These are phyloP conservation scores for Tulasnella sp. DNA, from an alignment of 768 basidiomycete genomes.

Conservation along the genomic window DNA sequence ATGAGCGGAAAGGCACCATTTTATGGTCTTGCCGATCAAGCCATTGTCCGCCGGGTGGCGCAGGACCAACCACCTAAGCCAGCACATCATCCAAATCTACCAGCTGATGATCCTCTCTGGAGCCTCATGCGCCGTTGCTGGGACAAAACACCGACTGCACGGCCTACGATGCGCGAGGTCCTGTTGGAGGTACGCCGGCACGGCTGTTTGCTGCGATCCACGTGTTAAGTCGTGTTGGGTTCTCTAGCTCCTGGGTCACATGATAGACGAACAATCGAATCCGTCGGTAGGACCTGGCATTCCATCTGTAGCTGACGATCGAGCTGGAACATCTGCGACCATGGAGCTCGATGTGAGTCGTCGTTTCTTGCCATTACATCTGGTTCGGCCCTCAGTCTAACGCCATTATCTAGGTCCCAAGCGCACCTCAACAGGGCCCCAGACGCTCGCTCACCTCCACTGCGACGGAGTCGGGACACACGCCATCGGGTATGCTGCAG, in stretches of 20 bases:
- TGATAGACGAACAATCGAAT: neutral
- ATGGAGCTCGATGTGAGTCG: neutral
- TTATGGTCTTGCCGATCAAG: too few relatives aligned
- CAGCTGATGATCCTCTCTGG: too few relatives aligned
- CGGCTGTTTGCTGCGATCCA: neutral
- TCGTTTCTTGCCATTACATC: neutral
- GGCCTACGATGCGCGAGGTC: too few relatives aligned
- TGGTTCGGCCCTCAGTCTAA: neutral
- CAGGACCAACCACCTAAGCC: too few relatives aligned
- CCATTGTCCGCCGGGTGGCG: too few relatives aligned
- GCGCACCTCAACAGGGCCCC: neutral
- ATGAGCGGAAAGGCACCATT: too few relatives aligned
- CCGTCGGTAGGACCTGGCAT: neutral
- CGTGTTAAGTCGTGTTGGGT: neutral
- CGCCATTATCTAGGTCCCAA: neutral
- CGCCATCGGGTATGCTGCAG: neutral
- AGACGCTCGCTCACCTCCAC: neutral
- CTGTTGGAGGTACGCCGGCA: too few relatives aligned
- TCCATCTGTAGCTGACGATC: neutral
- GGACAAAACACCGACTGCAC: too few relatives aligned
- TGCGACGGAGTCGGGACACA: neutral
- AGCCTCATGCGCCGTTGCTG: too few relatives aligned
- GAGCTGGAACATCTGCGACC: neutral
- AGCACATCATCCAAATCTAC: too few relatives aligned
- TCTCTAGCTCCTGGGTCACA: neutral